A percentile compares a stretch with the other conserved stretches of the same genome.
Evolutionary conservation across 768 basidiomycete species (phyloP).

Genomic region (Candolleomyces eurysporus): DNA sequence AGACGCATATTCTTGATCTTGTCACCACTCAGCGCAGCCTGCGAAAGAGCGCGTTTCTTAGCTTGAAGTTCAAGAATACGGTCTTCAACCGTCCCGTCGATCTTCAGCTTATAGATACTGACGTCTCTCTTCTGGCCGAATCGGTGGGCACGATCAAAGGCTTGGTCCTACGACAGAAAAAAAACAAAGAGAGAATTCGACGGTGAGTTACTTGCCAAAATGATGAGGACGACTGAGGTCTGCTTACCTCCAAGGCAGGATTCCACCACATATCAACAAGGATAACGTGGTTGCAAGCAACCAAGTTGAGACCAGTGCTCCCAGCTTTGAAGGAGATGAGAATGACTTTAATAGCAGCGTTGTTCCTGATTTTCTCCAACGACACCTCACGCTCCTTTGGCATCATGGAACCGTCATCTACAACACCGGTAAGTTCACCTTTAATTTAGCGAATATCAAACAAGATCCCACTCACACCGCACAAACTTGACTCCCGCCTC

Average conservation of each 20-base stretch:
- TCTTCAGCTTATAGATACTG: conserved; percentile 85
- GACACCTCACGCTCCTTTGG: conserved; percentile 74
- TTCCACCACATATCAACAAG: conserved; percentile 96
- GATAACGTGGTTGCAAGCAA: conserved; percentile 92
- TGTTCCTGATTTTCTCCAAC: conserved; percentile 67
- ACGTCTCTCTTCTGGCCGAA: conserved; percentile 87
- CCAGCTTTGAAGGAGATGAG: conserved; percentile 97
- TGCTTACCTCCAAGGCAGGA: conserved; percentile 70
- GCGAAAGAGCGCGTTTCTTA: conserved; percentile 82
- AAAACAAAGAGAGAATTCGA: not conserved
- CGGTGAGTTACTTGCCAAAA: conserved; percentile 7
- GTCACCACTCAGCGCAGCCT: conserved; percentile 84
- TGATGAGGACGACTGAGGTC: conserved; percentile 18
- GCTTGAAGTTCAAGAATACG: conserved; percentile 90
- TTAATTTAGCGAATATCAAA: too few relatives aligned
- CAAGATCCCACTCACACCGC: conserved; percentile 90
- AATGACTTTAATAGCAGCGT: conserved; percentile 64
- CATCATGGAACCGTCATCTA: conserved; percentile 89
- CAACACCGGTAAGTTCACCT: conserved; percentile 1
- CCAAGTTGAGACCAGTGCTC: conserved; percentile 90
- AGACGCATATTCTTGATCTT: conserved; percentile 84
- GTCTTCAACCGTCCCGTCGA: conserved; percentile 84
- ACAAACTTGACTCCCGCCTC: conserved; percentile 68
- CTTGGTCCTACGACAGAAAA: conserved; percentile 68
- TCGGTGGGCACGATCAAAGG: conserved; percentile 89